Base-by-base conservation (phyloP, 2,329 filamentous ascomycete genomes). In the Capronia epimyces region DNA sequence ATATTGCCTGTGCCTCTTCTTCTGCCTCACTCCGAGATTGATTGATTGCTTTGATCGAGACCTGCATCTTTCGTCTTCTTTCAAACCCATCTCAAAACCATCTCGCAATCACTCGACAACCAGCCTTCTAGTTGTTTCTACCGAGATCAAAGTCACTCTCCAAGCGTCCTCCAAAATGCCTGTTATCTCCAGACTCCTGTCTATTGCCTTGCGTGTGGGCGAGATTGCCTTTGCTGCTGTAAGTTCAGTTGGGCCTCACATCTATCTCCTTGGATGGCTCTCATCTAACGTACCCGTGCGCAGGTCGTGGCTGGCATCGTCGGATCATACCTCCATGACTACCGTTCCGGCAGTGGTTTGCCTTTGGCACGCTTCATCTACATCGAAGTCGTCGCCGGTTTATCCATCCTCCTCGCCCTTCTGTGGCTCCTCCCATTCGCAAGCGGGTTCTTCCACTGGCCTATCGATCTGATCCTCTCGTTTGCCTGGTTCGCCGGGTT, bases 371-470 rank as follows among this genome's bases (percentile, higher is more conserved):
- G 86, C 50, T 82, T 84, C 71, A 87, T 90, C 69, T 90, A 88
- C 72, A 80, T 84, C 40, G 79, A 86, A 63, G 79, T 87, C 15
- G 76, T 89, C 32, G 83, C 87, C 2, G 82, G 75, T 16, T 63
- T 90, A 15, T 80, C 82, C 10, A 71, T 87, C n/a, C 66, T 90
- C 34, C 71, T 87, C 15, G 74, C 80, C 3, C 68, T 90, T 21
- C 66, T 90, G 56, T 87, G 85, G 80, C 74, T 89, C 22, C 74
- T 90, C 34, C 87, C 87, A 1, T 86, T 87, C 63, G 78, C 80
- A 1, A 71, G 72, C 44, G 77, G 75, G 41, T 87, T 89, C 67
- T 75, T 82, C 55, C 77, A 84, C 67, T 90, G 83, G 77, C 83
- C 83, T 0, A 71, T 82, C 60, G 87, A 91, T 63, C 62, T 89